Percentiles rank a stretch among this genome's conserved stretches.
Conservation (phyloP, 495 filamentous ascomycete genomes). For the Daldinia vernicosa region DNA sequence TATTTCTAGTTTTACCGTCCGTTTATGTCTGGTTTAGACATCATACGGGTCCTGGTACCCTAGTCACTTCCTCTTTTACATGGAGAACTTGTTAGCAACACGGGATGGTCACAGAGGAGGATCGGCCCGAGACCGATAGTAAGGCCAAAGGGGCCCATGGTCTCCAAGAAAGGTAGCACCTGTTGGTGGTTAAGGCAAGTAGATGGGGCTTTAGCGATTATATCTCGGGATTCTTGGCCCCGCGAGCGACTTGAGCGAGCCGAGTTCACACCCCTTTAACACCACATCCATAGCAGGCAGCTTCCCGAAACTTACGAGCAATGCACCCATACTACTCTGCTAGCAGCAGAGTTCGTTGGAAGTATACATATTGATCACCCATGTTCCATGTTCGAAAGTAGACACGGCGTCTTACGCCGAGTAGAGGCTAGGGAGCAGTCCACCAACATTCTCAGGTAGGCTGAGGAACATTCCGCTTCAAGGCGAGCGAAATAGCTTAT, state of each 20-base stretch:
- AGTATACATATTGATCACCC: constrained; percentile 6
- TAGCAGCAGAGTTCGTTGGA: constrained; percentile 17
- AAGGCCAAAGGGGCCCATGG: not conserved
- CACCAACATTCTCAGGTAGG: constrained; percentile 20
- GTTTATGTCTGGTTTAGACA: not conserved
- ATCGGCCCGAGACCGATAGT: constrained; percentile 32
- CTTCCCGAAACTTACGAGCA: constrained; percentile 1
- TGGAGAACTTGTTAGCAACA: constrained; percentile 4
- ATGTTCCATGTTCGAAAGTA: constrained; percentile 2
- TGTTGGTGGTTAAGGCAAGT: constrained; percentile 31
- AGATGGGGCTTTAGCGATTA: constrained; percentile 10
- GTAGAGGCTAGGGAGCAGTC: not conserved
- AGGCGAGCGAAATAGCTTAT: constrained; percentile 1
- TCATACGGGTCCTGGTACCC: not conserved
- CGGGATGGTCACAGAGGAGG: constrained; percentile 19
- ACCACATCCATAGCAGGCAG: constrained; percentile 11
- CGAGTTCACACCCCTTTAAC: constrained; percentile 11
- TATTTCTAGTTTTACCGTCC: not conserved
- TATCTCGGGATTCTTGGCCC: constrained; percentile 11
- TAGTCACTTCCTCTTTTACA: not conserved
- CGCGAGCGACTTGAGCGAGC: constrained; percentile 9
- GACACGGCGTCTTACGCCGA: constrained; percentile 11
- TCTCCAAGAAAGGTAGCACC: constrained; percentile 10
- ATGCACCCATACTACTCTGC: constrained; percentile 3
- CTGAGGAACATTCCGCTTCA: not conserved